Evolutionary conservation across 2,329 filamentous ascomycete species (phyloP).

Genomic region (Fusarium pilosicola): DNA sequence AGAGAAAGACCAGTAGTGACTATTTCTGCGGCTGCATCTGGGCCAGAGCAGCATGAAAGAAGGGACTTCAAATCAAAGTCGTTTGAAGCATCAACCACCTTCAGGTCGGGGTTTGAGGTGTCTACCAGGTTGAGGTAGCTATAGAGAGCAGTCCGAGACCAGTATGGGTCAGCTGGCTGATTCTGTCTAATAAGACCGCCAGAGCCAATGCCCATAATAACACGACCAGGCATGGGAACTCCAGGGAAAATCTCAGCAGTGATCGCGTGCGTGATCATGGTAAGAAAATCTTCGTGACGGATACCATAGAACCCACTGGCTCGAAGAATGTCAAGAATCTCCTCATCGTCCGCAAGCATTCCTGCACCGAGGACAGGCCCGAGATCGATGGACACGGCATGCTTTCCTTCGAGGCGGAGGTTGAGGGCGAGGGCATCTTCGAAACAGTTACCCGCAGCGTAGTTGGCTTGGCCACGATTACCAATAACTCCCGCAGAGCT

Average conservation of each 20-base stretch:
- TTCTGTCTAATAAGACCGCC: constrained; percentile 65
- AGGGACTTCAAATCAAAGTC: constrained; percentile 46
- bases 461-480: constrained; percentile 67
- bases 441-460: constrained; percentile 64
- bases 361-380: constrained; percentile 64
- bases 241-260: constrained; percentile 46
- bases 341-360: constrained; percentile 62
- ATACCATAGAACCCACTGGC: constrained; percentile 65
- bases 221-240: constrained; percentile 54
- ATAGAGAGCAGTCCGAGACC: constrained; percentile 61
- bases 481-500: constrained; percentile 66
- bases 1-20: constrained; percentile 50
- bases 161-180: constrained; percentile 63
- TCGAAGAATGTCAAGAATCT: constrained; percentile 59
- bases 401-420: constrained; percentile 45
- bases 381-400: constrained; percentile 60
- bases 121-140: constrained; percentile 60
- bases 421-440: constrained; percentile 59
- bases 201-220: constrained; percentile 64
- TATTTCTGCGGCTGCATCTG: constrained; percentile 47
- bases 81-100: constrained; percentile 21
- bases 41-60: constrained; percentile 46
- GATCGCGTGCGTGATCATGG: constrained; percentile 59
- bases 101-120: constrained; percentile 49
- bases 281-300: constrained; percentile 60